Evolutionary conservation across 306 rosid genomes (phyloP), one percentile per base, ranked within the genome.

Genomic region (Sechiopsis laciniata): DNA sequence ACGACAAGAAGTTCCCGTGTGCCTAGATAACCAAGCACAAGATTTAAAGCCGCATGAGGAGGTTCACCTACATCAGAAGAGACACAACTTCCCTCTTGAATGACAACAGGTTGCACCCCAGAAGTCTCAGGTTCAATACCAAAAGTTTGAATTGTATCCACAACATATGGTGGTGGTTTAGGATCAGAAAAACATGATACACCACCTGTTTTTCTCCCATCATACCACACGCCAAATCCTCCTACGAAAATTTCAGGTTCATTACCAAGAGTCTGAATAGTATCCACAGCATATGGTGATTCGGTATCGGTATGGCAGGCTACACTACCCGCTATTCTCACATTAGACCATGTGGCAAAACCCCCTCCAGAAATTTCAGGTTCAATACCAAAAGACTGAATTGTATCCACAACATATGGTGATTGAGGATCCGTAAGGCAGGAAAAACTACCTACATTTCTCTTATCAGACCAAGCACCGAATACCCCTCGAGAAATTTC

Each of bases 1-100:
- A 82, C 84, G 0, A 79, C 79, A 64, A 90, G 88, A 75, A 90
- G 95, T 81, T 90, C 96, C 82, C 21, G 57, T 40, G 84, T 74
- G 56, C 82, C 77, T 19, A 90, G 83, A 81, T 82, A 88, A 57
- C 80, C 60, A 79, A 90, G 77, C 57, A 87, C 81, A 75, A 74
- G 78, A 79, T 42, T 77, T 72, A 88, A 64, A 64, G 90, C 95
- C 64, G 81, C 90, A 75, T 88, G 88, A 8, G 88, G 88, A 71
- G 73, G 79, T 66, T 79, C 91, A 22, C 76, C 71, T n/a, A 46
- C 60, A 29, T 62, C 63, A 15, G 57, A 7, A 52, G 73, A 7
- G 66, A 65, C 73, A 20, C 13, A 14, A 50, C 35, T 46, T 17
- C 64, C 80, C 54, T 37, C 71, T 17, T 46, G 61, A 55, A 37